Evolutionary conservation across 2,329 filamentous ascomycete species (phyloP), one percentile per base, ranked within the genome.

Genomic region (Sodiomyces alkalinus): DNA sequence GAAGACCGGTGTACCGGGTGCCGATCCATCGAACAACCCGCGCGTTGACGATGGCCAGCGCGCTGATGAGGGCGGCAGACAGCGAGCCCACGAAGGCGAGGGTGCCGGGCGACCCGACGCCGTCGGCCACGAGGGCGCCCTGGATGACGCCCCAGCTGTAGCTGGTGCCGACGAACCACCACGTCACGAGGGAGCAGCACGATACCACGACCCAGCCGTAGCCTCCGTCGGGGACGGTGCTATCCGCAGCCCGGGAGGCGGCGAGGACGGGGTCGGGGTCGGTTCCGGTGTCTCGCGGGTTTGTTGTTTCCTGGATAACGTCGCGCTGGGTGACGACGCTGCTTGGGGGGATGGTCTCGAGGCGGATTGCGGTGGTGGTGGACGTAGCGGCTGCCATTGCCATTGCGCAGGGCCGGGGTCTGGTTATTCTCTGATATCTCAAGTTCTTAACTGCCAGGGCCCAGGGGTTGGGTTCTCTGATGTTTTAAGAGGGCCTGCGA

Each of bases 61-160:
- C 52, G 0, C 62, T 62, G 19, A 68, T 60, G 30, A 61, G 54
- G 0, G 64, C 57, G 2, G 62, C 49, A 7, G 56, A 52, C 9
- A 74, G 39, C 1, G 62, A 66, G 2, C 69, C 70, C 3, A 75
- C 62, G 35, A 73, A 76, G 2, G 67, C 62, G 14, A 76, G 49
- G 1, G 62, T 68, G 0, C 61, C 61, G 0, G 67, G 53, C 0
- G 56, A 55, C 1, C 56, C 56, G 1, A 71, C 46, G 0, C 53
- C 51, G 7, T 59, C 47, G 19, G 60, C 47, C 3, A 72, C 59
- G 1, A 76, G 54, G 0, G 60, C 68, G 4, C 56, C 55, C 45
- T 77, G 71, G 26, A 74, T 49, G 1, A 77, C 58, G 15, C 70
- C 72, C 26, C 26, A 27, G 36, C 57, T 59, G 40, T 70, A 71